These are phyloP conservation scores for Postia placenta DNA, from an alignment of 768 basidiomycete genomes.

Conservation along the genomic window DNA sequence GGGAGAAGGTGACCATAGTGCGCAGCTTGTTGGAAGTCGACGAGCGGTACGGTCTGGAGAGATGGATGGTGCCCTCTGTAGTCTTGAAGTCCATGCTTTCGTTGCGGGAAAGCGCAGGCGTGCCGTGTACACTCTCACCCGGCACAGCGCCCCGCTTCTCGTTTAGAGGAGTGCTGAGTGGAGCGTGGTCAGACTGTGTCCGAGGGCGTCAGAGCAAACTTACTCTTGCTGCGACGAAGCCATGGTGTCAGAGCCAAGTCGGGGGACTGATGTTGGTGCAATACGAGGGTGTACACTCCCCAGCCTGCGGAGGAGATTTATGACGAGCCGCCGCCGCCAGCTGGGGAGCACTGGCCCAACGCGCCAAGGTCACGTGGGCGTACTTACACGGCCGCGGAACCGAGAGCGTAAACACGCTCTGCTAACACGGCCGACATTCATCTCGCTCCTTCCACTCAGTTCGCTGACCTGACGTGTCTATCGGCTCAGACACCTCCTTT, in stretches of 20 bases:
- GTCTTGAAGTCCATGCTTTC: constrained; percentile 25
- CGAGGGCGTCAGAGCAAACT: too few relatives aligned
- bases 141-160: too few relatives aligned
- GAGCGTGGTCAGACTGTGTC: too few relatives aligned
- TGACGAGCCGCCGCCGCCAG: neutral
- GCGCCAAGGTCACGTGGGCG: neutral
- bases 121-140: neutral
- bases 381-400: neutral
- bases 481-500: too few relatives aligned
- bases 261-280: too few relatives aligned
- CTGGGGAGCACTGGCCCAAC: too few relatives aligned
- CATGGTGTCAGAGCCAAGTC: too few relatives aligned
- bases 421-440: neutral
- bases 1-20: constrained; percentile 80
- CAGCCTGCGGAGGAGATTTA: neutral
- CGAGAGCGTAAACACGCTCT: neutral
- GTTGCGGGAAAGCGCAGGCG: neutral
- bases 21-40: constrained; percentile 70
- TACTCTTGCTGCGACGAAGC: too few relatives aligned
- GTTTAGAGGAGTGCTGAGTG: too few relatives aligned
- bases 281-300: neutral
- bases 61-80: constrained; percentile 60
- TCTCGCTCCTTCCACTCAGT: neutral
- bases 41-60: constrained; percentile 73
- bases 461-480: neutral